Evolutionary conservation across 257 asterid genomes (phyloP).

Genomic region (Solanum acaule): DNA sequence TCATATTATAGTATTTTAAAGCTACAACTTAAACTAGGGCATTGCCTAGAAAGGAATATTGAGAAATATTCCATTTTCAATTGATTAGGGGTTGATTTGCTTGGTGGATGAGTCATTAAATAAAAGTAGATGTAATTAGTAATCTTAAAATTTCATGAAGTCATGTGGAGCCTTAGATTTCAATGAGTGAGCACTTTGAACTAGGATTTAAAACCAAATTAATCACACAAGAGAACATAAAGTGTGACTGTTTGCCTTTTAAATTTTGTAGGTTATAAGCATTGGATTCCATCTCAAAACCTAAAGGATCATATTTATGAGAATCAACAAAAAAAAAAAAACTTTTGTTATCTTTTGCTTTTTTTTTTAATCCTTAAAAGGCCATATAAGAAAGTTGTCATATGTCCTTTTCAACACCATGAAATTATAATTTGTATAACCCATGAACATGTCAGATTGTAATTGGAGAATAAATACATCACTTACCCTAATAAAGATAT

Average conservation of each 20-base stretch:
- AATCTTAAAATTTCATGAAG: not conserved
- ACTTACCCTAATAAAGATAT: not conserved
- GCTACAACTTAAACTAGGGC: not conserved
- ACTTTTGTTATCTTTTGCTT: not conserved
- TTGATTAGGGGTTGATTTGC: not conserved
- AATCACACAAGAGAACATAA: not conserved
- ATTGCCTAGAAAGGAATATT: not conserved
- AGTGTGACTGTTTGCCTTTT: not conserved
- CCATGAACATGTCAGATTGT: not conserved
- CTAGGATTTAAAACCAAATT: not conserved
- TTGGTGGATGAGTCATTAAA: not conserved
- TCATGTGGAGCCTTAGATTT: not conserved
- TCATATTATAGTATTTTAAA: not conserved
- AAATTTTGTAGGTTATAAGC: not conserved
- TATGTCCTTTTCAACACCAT: not conserved
- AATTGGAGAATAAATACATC: not conserved
- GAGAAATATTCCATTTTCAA: not conserved
- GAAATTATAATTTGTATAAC: not conserved
- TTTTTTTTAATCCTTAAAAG: not conserved
- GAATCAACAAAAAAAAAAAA: not conserved
- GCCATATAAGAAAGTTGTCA: not conserved
- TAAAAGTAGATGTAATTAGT: not conserved
- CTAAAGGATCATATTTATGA: not conserved
- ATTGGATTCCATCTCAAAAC: constrained; percentile 13
- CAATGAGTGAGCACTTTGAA: not conserved